A percentile compares a stretch with the other conserved stretches of the same genome.
phyloP scores from a whole-genome alignment of 2,329 filamentous ascomycete species.

The Huntiella omanensis region DNA sequence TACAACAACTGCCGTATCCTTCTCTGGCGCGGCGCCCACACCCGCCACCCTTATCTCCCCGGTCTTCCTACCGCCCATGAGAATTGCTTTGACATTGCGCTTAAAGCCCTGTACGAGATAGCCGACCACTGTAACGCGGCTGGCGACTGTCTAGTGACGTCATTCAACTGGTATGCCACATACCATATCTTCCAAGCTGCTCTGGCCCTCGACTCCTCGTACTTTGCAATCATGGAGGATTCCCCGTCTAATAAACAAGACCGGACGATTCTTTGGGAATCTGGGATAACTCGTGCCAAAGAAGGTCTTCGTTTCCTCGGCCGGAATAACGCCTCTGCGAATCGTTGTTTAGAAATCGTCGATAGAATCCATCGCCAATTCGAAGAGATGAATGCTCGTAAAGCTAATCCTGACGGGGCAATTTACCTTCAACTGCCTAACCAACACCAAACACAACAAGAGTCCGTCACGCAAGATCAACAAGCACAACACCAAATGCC shows the following conservation, averaged over 20 bases:
- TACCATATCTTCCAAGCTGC: constrained; percentile 27
- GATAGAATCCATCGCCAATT: constrained; percentile 5
- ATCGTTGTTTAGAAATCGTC: constrained; percentile 3
- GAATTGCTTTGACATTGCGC: constrained; percentile 21
- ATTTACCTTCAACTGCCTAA: too few relatives aligned
- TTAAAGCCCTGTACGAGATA: constrained; percentile 21
- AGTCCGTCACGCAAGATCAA: too few relatives aligned
- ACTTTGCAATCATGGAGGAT: constrained; percentile 5
- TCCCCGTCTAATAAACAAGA: neutral
- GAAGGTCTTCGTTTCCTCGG: neutral
- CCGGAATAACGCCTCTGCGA: constrained; percentile 2
- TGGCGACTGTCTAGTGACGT: constrained; percentile 16
- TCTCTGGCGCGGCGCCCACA: constrained; percentile 21
- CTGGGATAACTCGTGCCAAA: neutral
- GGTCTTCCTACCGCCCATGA: constrained; percentile 15
- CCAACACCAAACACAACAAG: too few relatives aligned
- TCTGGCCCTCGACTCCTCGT: constrained; percentile 19
- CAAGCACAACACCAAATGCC: too few relatives aligned
- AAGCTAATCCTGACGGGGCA: too few relatives aligned
- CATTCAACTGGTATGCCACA: constrained; percentile 24
- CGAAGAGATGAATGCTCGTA: neutral
- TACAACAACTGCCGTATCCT: constrained; percentile 25
- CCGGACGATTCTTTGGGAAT: neutral
- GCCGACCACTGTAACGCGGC: constrained; percentile 18
- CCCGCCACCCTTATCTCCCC: constrained; percentile 18